Conservation (phyloP, 2,329 filamentous ascomycete genomes). For the Aspergillus unguis region DNA sequence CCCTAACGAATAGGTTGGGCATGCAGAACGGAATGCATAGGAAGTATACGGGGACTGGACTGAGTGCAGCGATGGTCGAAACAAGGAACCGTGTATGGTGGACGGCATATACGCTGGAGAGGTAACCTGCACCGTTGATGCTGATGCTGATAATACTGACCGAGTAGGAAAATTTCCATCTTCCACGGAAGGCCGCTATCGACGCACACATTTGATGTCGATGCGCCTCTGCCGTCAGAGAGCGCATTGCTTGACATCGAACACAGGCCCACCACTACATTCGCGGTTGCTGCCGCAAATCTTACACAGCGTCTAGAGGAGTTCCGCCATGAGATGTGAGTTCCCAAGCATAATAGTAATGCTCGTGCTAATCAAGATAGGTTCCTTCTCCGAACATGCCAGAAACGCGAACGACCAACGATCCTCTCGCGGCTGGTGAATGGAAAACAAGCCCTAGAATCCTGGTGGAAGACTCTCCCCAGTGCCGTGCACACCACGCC, state of each 20-base stretch:
- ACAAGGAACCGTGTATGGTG: conserved; percentile 53
- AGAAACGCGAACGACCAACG: conserved; percentile 9
- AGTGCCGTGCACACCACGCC: neutral
- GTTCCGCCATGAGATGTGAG: conserved; percentile 22
- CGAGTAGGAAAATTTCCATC: conserved; percentile 46
- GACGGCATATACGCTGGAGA: conserved; percentile 52
- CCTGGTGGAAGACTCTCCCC: conserved; percentile 17
- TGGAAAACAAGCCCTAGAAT: conserved; percentile 6
- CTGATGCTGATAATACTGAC: neutral
- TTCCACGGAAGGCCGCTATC: conserved; percentile 52
- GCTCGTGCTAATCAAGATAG: conserved; percentile 1
- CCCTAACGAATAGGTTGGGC: conserved; percentile 50
- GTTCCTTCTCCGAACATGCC: conserved; percentile 15
- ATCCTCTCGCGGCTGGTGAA: conserved; percentile 11
- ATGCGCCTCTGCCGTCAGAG: conserved; percentile 44
- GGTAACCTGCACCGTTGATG: conserved; percentile 27
- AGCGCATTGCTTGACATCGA: conserved; percentile 13
- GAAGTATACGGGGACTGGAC: conserved; percentile 41
- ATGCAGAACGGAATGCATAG: conserved; percentile 57
- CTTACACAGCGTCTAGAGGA: conserved; percentile 21
- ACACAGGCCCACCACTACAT: conserved; percentile 32
- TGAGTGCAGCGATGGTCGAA: conserved; percentile 44
- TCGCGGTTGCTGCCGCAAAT: conserved; percentile 35
- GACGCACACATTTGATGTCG: conserved; percentile 49
- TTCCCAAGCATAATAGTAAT: no score